phyloP scores from a whole-genome alignment of 352 stramenopile species.

The Phytophthora pisi region DNA sequence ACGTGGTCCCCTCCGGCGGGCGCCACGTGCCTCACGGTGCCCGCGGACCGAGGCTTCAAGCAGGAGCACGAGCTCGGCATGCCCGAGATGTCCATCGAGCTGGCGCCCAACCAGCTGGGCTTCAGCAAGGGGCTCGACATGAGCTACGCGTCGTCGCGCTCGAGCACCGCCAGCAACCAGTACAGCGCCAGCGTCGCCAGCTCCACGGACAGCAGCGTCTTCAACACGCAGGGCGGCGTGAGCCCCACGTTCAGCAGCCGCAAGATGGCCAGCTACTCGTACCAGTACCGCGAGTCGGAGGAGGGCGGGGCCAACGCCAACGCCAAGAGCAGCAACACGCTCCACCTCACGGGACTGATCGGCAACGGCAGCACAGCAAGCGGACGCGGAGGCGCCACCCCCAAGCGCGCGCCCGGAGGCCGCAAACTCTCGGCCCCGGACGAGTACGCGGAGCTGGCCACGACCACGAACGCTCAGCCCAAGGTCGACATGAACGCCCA shows the following conservation, averaged over 20 bases:
- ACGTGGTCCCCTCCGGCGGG: constrained; percentile 10
- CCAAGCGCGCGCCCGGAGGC: constrained; percentile 18
- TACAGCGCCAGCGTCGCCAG: constrained; percentile 29
- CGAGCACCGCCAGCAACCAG: constrained; percentile 31
- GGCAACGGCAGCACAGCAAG: constrained; percentile 25
- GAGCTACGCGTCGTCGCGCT: constrained; percentile 41
- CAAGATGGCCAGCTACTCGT: constrained; percentile 42
- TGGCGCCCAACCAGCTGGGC: constrained; percentile 36
- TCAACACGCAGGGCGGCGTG: constrained; percentile 46
- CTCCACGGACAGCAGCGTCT: constrained; percentile 40
- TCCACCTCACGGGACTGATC: constrained; percentile 37
- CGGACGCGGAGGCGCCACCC: constrained; percentile 16
- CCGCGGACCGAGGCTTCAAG: constrained; percentile 35
- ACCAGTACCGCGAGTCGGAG: constrained; percentile 42
- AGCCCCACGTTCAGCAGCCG: constrained; percentile 39
- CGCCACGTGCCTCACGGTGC: constrained; percentile 23
- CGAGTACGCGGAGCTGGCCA: constrained; percentile 45
- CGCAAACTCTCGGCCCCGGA: constrained; percentile 40
- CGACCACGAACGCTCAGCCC: constrained; percentile 35
- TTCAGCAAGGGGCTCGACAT: constrained; percentile 36
- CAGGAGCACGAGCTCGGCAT: constrained; percentile 39
- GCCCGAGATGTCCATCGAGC: constrained; percentile 51
- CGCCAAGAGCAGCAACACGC: constrained; percentile 25
- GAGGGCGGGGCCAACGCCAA: constrained; percentile 10
- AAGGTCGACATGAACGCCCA: constrained; percentile 21